These are phyloP conservation scores for Pistacia atlantica DNA, from an alignment of 345 rosid species.

Conservation along the genomic window DNA sequence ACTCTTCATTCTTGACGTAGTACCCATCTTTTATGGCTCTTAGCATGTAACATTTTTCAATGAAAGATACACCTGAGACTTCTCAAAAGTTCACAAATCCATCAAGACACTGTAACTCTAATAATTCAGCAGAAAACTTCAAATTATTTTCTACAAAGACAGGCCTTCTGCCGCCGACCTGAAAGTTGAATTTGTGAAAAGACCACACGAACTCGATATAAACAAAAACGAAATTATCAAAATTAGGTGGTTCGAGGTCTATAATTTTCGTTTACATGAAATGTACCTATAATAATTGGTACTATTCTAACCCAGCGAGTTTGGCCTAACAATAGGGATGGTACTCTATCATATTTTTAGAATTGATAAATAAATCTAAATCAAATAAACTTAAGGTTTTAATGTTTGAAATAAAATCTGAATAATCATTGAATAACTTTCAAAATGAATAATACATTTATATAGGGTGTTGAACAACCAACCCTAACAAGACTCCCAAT, in stretches of 20 bases:
- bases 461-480: too few species aligned
- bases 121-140: too few species aligned
- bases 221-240: neutral
- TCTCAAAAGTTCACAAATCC: neutral
- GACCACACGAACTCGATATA: neutral
- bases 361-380: too few species aligned
- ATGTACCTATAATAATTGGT: constrained; percentile 11
- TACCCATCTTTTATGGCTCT: neutral
- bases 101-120: neutral
- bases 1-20: neutral
- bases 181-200: neutral
- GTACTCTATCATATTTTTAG: too few species aligned
- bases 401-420: too few species aligned
- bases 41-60: neutral
- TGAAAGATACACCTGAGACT: too few species aligned
- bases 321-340: too few species aligned
- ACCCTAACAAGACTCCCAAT: too few species aligned
- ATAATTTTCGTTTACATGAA: neutral
- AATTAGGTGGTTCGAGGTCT: neutral
- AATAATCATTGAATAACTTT: too few species aligned
- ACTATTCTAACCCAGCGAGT: too few species aligned
- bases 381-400: too few species aligned
- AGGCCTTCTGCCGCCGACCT: neutral
- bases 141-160: neutral
- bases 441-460: too few species aligned